phyloP scores from a whole-genome alignment of 2,329 filamentous ascomycete genomes.

The Aphanoascus verrucosus region DNA sequence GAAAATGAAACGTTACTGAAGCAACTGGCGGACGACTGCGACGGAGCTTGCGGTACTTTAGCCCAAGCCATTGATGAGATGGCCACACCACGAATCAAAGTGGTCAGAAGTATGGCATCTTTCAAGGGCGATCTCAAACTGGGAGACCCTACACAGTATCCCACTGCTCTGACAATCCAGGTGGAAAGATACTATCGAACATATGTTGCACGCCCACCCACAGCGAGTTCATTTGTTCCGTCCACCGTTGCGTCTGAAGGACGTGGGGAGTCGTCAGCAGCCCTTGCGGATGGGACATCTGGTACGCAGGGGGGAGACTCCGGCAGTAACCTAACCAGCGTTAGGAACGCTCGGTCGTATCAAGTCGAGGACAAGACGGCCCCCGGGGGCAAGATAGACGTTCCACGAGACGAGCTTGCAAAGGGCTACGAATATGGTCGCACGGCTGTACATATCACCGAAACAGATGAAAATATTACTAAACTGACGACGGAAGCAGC shows the following conservation, averaged over 20 bases:
- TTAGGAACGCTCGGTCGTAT: slow-evolving; percentile 72
- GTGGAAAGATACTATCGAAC: slow-evolving; percentile 87
- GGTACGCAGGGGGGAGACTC: slow-evolving; percentile 32
- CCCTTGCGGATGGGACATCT: slow-evolving; percentile 30
- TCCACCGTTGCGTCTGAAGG: slow-evolving; percentile 36
- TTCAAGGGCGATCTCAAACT: slow-evolving; percentile 73
- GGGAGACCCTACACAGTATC: slow-evolving; percentile 62
- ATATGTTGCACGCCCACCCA: slow-evolving; percentile 60
- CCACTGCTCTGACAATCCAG: slow-evolving; percentile 66
- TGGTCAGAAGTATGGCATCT: slow-evolving; percentile 60
- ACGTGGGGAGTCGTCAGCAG: slow-evolving; percentile 46
- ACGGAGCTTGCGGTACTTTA: slow-evolving; percentile 70
- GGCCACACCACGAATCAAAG: slow-evolving; percentile 64
- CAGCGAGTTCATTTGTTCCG: slow-evolving; percentile 65
- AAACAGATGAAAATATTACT: slow-evolving; percentile 79
- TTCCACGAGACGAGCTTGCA: slow-evolving; percentile 72
- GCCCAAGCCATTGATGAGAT: slow-evolving; percentile 75
- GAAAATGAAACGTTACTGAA: slow-evolving; percentile 62
- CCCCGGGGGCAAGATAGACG: slow-evolving; percentile 68
- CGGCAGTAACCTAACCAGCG: slow-evolving; percentile 47
- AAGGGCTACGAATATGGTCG: slow-evolving; percentile 91
- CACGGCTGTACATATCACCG: slow-evolving; percentile 79
- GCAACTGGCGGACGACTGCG: slow-evolving; percentile 54
- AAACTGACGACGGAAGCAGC: slow-evolving; percentile 65
- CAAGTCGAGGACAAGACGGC: slow-evolving; percentile 64